Evolutionary conservation across 129 eudicot species (phyloP).

Genomic region (Lonicera japonica): DNA sequence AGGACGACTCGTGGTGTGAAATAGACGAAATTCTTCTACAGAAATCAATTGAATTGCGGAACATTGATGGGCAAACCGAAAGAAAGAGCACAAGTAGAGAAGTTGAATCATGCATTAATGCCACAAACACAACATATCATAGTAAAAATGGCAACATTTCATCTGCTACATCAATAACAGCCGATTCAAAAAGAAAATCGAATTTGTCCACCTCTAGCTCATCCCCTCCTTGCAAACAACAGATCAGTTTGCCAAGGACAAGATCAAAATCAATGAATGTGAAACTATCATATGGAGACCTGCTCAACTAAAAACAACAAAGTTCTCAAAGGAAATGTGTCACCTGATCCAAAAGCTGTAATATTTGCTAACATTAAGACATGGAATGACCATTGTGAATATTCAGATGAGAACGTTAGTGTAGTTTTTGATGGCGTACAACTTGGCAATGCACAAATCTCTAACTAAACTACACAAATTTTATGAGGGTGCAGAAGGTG

Average conservation of each 20-base stretch:
- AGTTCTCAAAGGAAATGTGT: too few relatives aligned
- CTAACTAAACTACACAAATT: too few relatives aligned
- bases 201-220: slow-evolving; percentile 2
- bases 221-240: neutral
- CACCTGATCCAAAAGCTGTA: too few relatives aligned
- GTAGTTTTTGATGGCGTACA: too few relatives aligned
- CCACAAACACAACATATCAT: neutral
- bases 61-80: neutral
- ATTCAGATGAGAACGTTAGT: too few relatives aligned
- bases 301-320: slow-evolving; percentile 5
- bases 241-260: neutral
- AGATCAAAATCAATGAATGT: neutral
- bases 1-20: neutral
- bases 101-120: slow-evolving; percentile 4
- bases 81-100: neutral
- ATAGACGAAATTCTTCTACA: neutral
- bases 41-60: neutral
- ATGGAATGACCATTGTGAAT: too few relatives aligned
- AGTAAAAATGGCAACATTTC: neutral
- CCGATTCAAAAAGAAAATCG: neutral
- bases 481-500: too few relatives aligned
- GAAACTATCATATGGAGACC: neutral
- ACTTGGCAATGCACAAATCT: too few relatives aligned
- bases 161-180: neutral
- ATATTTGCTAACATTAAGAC: too few relatives aligned